A percentile compares a stretch with the other conserved stretches of the same genome.
phyloP scores from a whole-genome alignment of 257 asterid species.

The Solanum medicagineum region DNA sequence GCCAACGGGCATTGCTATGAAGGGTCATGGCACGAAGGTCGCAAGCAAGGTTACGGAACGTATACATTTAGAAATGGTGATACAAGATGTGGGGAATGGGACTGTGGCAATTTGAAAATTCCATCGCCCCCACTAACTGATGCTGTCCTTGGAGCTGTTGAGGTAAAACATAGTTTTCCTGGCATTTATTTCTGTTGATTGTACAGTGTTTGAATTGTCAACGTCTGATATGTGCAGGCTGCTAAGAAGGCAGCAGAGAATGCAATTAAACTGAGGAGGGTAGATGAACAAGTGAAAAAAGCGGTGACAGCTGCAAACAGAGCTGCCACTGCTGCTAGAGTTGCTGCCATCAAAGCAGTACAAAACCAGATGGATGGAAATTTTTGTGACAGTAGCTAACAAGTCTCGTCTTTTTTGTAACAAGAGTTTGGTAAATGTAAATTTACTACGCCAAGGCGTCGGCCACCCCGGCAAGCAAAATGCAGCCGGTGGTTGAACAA shows the following conservation, averaged over 20 bases:
- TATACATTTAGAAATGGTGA: conserved; percentile 59
- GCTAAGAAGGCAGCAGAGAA: conserved; percentile 63
- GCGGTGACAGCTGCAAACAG: conserved; percentile 53
- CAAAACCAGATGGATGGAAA: conserved; percentile 36
- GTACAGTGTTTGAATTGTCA: not conserved
- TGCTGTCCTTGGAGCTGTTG: conserved; percentile 47
- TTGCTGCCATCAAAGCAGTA: conserved; percentile 50
- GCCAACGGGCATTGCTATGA: conserved; percentile 75
- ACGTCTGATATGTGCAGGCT: conserved; percentile 34
- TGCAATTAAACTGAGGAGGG: conserved; percentile 31
- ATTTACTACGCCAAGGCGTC: conserved; percentile 5
- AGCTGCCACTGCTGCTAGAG: conserved; percentile 60
- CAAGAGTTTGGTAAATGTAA: conserved; percentile 5
- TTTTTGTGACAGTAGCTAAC: conserved; percentile 24
- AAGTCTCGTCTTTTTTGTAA: not conserved
- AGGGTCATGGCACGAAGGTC: conserved; percentile 95
- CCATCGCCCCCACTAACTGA: conserved; percentile 26
- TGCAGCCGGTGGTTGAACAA: conserved; percentile 32
- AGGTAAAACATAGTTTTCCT: conserved; percentile 18
- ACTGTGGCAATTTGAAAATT: conserved; percentile 37
- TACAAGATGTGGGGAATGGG: conserved; percentile 70
- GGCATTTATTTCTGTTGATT: not conserved
- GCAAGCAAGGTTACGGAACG: conserved; percentile 71
- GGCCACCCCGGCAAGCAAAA: conserved; percentile 24
- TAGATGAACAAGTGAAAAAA: conserved; percentile 72